A percentile compares a stretch with the other conserved stretches of the same genome.
These are phyloP conservation scores for Penicillium sp. DNA, from an alignment of 2,329 filamentous ascomycete genomes.

Conservation along the genomic window DNA sequence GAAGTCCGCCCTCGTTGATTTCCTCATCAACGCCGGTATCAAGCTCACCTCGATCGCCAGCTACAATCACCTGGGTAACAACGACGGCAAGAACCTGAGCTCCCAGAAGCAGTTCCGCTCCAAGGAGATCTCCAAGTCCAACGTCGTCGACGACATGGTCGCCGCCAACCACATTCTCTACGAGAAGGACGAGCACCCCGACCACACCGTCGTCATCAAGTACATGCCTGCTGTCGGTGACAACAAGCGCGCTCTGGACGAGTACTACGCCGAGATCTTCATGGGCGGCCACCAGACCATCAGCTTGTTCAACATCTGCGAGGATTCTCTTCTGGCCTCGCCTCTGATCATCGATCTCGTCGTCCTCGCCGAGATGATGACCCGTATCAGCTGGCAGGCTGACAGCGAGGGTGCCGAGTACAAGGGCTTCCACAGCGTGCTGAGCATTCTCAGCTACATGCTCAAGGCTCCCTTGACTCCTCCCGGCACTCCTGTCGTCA, in stretches of 20 bases:
- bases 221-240: conserved; percentile 99
- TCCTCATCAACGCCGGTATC: conserved; percentile 97
- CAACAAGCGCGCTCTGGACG: conserved; percentile 97
- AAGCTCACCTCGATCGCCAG: conserved; percentile 97
- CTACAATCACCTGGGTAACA: conserved; percentile 99
- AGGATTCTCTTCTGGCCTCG: conserved; percentile 93
- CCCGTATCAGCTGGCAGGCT: conserved; percentile 87
- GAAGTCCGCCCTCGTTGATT: conserved; percentile 98
- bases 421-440: conserved; percentile 93
- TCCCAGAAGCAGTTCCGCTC: conserved; percentile 98
- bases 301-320: conserved; percentile 96
- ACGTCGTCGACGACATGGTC: conserved; percentile 99
- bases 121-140: conserved; percentile 99
- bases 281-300: conserved; percentile 98
- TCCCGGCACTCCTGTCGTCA: conserved; percentile 90
- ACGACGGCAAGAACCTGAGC: conserved; percentile 97
- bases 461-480: conserved; percentile 91
- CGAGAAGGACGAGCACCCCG: conserved; percentile 86
- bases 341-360: conserved; percentile 97
- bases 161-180: conserved; percentile 91
- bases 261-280: conserved; percentile 99
- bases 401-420: conserved; percentile 62
- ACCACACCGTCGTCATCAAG: conserved; percentile 99
- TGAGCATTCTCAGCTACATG: conserved; percentile 98
- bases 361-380: conserved; percentile 94